Evolutionary conservation across 805 yeast species (phyloP), one percentile per base, ranked within the genome.

Genomic region (Candida tibetensis): DNA sequence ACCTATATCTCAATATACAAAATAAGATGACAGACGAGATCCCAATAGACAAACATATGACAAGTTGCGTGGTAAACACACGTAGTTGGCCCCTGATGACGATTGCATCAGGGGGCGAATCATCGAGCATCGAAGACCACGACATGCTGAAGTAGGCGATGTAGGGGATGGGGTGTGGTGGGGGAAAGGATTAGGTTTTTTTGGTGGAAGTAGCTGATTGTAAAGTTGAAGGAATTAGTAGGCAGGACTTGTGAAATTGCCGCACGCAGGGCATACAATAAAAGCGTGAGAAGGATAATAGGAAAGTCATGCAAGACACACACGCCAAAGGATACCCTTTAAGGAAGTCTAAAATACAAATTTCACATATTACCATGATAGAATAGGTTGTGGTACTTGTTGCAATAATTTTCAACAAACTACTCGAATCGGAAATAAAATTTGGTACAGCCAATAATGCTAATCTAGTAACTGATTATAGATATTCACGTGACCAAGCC

Each of bases 51-150:
- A 71, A 50, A 42, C 81, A 77, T 28, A 78, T 61, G 40, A 64
- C 60, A 34, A 78, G 57, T 51, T 78, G 84, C 10, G 79, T 74
- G 33, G 67, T 69, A 56, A 78, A 78, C 35, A 78, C 78, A n/a
- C 80, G 66, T 53, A 76, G 81, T 29, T 74, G 66, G 46, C 72
- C 74, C 38, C 65, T 62, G 17, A 64, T 60, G 15, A 73, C 71
- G 4, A 71, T 63, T 22, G 62, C 58, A 29, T 61, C 64, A 13
- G 32, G 32, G 12, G 28, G 32, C 10, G 41, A 28, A n/a, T 39
- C 40, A 26, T 30, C 38, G 13, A 32, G 25, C 12, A 17, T 28
- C 12, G 28, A 9, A 13, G 12, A 13, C 36, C 35, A 28, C 17
- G 23, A 18, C 37, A 34, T 34, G 17, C 14, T 28, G 28, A 17